Evolutionary conservation across 1,284 basidiomycete genomes (phyloP), one percentile per base, ranked within the genome.

Genomic region (Ustilago esculenta): DNA sequence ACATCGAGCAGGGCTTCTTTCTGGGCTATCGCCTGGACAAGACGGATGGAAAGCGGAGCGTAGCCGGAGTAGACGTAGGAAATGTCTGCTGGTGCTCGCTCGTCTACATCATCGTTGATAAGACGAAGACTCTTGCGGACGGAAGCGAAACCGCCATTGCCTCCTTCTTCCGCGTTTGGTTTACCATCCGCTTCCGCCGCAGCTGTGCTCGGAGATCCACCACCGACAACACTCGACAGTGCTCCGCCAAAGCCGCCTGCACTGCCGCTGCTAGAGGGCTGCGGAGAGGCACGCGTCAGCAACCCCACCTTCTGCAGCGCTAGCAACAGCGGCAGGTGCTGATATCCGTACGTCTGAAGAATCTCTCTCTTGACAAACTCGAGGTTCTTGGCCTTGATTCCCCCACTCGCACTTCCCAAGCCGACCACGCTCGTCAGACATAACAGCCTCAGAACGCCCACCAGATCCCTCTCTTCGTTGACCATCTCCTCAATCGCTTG

Each of bases 61-160:
- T 94, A 98, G 9, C 96, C 96, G 1, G 93, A 96, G 84, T 97
- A 98, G 33, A 92, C 91, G 83, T 92, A 98, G 60, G 91, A 90
- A 77, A 98, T 91, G 82, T 99, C 96, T 77, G 91, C 91, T 73
- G 95, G 94, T 15, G 80, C 72, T 0, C 82, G 77, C 67, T 87
- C 87, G 73, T 89, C 90, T 51, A 85, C 84, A 52, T 97, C 94
- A 79, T 98, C 95, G 68, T 96, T 92, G 32, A 98, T 86, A 20
- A 98, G 87, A 23, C 92, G 88, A n/a, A 98, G 86, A 0, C 89
- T 88, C 83, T 93, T 94, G 47, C 94, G 88, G 18, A 94, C 83
- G 5, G 85, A 76, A 2, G 86, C 77, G 79, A 91, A 97, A 0
- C 90, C 88, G 5, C 84, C 63, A n/a, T 33, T 48, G 10, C 67